A percentile compares a stretch with the other conserved stretches of the same genome.
Evolutionary conservation across 2,329 filamentous ascomycete species (phyloP).

Genomic region (Fusarium brachygibbosum): DNA sequence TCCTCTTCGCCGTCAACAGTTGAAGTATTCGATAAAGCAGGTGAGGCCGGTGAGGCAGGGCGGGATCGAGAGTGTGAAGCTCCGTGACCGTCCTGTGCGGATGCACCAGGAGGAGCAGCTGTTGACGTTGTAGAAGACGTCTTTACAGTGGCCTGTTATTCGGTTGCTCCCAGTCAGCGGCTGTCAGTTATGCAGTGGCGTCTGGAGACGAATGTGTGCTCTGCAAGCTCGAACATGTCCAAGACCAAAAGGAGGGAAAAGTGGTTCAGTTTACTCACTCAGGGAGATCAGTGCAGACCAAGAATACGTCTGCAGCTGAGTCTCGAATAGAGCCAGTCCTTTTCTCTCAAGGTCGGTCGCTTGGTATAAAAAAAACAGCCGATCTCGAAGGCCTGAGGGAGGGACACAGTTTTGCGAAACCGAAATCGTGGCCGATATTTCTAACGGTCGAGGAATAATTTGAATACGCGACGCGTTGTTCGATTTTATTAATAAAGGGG

Average conservation of each 20-base stretch:
- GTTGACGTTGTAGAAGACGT: constrained; percentile 68
- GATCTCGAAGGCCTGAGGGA: constrained; percentile 43
- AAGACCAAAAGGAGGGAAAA: constrained; percentile 26
- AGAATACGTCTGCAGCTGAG: constrained; percentile 68
- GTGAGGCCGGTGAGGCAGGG: constrained; percentile 62
- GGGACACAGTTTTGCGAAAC: constrained; percentile 37
- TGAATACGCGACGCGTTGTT: constrained; percentile 54
- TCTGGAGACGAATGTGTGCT: constrained; percentile 42
- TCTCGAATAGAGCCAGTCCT: constrained; percentile 57
- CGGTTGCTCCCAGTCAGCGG: constrained; percentile 44
- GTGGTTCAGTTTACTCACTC: constrained; percentile 56
- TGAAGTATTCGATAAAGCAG: constrained; percentile 72
- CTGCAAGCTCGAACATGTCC: constrained; percentile 36
- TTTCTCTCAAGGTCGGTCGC: constrained; percentile 48
- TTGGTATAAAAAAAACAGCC: constrained; percentile 37
- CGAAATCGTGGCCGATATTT: constrained; percentile 35
- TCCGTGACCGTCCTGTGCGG: constrained; percentile 69
- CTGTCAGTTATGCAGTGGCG: constrained; percentile 44
- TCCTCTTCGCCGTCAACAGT: constrained; percentile 71
- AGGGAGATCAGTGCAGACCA: constrained; percentile 75
- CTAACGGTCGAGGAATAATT: constrained; percentile 36
- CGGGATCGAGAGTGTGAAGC: constrained; percentile 53
- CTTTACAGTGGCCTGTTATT: constrained; percentile 59
- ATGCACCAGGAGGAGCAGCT: constrained; percentile 68
- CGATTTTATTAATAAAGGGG: constrained; percentile 47